Base-by-base conservation (phyloP, 176 grass and related monocot genomes). In the Calamus simplicifolius region DNA sequence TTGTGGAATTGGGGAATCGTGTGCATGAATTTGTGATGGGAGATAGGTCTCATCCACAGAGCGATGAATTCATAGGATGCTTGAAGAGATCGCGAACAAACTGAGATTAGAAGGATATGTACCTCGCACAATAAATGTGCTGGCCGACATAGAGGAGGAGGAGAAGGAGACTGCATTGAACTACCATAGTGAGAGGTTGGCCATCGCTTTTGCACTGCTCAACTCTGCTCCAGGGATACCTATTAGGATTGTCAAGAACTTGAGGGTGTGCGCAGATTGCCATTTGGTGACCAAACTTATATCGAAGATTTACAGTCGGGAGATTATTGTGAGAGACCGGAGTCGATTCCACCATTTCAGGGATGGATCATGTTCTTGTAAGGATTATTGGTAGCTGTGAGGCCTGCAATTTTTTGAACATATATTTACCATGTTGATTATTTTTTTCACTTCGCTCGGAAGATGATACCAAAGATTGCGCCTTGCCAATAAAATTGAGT, bases 91-190 rank as follows among this genome's bases (percentile, higher is more conserved):
- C 63, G 68, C 86, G 13, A 64, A 73, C 27, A 89, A 54, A 57
- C 62, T 95, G 49, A 85, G 74, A 19, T 64, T 28, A 29, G 81
- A 85, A 80, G 85, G 82, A 25, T 87, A 95, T 25, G 67, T 64
- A 26, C 85, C 82, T 17, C 67, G 5, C n/a, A 86, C 79, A 25
- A 72, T 31, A 49, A 86, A 78, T 78, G 81, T 89, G 19, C 73
- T 95, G 60, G 85, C 82, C 26, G 86, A 95, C 69, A 89, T 95
- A 29, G 86, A 95, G 65, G 85, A 89, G 54, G 90, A 95, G 76
- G 90, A 86, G 74, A 95, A 89, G 75, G 85, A 81, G 71, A 60
- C 63, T 6, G 79, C 82, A n/a, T 69, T 83, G 38, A 89, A 81
- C 70, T 86, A 81, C 79, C 90, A 95, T 31, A 90, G 90, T 15